phyloP scores from a whole-genome alignment of 495 filamentous ascomycete species.

The Chlorociboria aeruginascens region DNA sequence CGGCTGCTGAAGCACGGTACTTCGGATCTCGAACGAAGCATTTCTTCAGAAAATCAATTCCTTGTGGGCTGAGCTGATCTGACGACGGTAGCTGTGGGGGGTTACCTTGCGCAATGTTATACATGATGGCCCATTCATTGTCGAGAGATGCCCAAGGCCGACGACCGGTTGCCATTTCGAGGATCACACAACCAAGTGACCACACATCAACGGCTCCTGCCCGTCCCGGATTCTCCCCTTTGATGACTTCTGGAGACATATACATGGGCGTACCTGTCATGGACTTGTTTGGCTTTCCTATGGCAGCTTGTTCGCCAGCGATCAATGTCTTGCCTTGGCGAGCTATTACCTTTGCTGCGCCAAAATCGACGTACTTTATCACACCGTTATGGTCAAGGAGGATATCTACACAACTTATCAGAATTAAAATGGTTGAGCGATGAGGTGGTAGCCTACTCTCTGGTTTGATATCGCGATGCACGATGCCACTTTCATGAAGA shows the following conservation, averaged over 20 bases:
- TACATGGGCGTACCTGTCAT: conserved; percentile 99
- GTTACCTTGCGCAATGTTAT: conserved; percentile 96
- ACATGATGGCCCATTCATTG: conserved; percentile 99
- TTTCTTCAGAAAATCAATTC: conserved; percentile 76
- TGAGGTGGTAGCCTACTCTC: conserved; percentile 54
- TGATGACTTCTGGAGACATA: conserved; percentile 98
- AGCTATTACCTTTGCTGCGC: conserved; percentile 93
- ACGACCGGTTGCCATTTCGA: conserved; percentile 94
- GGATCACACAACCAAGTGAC: conserved; percentile 92
- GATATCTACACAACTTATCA: conserved; percentile 48
- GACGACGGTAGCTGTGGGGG: conserved; percentile 67
- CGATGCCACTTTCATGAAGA: conserved; percentile 77
- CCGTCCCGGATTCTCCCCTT: conserved; percentile 62
- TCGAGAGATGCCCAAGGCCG: conserved; percentile 95
- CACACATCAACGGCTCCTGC: conserved; percentile 89
- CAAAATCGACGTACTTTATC: conserved; percentile 98
- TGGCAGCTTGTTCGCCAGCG: conserved; percentile 40
- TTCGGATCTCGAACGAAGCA: conserved; percentile 84
- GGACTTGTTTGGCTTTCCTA: conserved; percentile 65
- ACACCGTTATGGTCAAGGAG: conserved; percentile 95
- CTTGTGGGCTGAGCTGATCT: conserved; percentile 74
- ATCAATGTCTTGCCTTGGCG: conserved; percentile 82
- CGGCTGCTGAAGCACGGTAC: conserved; percentile 68
- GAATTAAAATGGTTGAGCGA: conserved; percentile 8
- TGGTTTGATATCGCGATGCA: conserved; percentile 97